Percentiles rank a stretch among this genome's conserved stretches.
Evolutionary conservation across 805 yeast genomes (phyloP).

Genomic region (Ogataea salicorniae): DNA sequence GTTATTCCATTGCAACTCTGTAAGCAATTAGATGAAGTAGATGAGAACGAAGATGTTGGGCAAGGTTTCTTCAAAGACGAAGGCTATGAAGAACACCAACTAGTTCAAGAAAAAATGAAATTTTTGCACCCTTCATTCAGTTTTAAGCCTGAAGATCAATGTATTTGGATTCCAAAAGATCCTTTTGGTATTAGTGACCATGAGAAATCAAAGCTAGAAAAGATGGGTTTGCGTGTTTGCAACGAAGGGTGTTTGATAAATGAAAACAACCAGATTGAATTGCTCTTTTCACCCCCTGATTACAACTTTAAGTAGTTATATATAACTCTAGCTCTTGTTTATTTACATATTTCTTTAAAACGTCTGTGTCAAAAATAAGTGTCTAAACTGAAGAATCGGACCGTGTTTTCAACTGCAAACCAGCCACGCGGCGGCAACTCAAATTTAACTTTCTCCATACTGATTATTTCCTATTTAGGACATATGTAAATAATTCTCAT

Average conservation of each 20-base stretch:
- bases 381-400: too few relatives aligned
- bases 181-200: constrained; percentile 24
- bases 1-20: constrained; percentile 33
- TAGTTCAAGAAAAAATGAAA: constrained; percentile 5
- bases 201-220: constrained; percentile 21
- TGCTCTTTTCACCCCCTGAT: constrained; percentile 17
- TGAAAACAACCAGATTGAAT: constrained; percentile 5
- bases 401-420: too few relatives aligned
- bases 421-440: background rate
- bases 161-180: constrained; percentile 30
- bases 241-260: constrained; percentile 16
- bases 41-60: background rate
- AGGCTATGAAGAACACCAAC: constrained; percentile 1
- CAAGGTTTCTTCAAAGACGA: background rate
- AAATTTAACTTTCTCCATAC: background rate
- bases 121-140: constrained; percentile 22
- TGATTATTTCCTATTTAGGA: constrained; percentile 11
- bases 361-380: too few relatives aligned
- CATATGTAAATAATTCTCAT: constrained; percentile 8
- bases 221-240: constrained; percentile 16
- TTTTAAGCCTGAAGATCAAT: constrained; percentile 17
- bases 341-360: background rate
- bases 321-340: background rate
- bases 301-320: constrained; percentile 5
- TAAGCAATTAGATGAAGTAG: constrained; percentile 6